Evolutionary conservation across 139 green algal species (phyloP), one percentile per base, ranked within the genome.

Genomic region (Haematococcus lacustris): DNA sequence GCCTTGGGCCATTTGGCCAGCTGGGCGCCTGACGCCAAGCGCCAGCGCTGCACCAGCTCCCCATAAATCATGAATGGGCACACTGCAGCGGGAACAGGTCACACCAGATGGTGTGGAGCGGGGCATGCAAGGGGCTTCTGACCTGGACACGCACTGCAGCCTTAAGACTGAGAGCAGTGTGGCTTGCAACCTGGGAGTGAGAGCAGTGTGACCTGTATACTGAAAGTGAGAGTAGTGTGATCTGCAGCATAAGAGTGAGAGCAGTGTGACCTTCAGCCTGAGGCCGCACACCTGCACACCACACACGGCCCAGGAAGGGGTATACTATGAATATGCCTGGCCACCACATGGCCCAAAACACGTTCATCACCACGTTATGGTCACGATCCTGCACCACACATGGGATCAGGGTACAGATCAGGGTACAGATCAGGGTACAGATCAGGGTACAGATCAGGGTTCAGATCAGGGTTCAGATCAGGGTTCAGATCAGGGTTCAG

Each of bases 1-100:
- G 9, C 43, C 43, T 17, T 53, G 43, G 90, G 90, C 90, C 90
- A 95, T 76, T 91, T 93, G 34, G 78, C 64, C 71, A 95, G 81
- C 66, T 75, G 59, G 3, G 80, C 86, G 1, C 85, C 88, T 3
- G 30, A 41, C n/a, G 75, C 74, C 33, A 81, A 68, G 1, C 85
- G 71, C 85, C 83, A 91, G 34, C 71, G 61, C 82, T 94, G 89
- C 70, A 88, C 79, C 23, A 93, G 47, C 79, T 93, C 88, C 0
- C 89, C 89, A 66, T 88, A 93, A 30, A 91, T 91, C 90, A 96
- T 96, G 75, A 96, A 96, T 59, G 90, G 90, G 74, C 90, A 96
- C 34, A 96, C 79, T 77, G 76, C 57, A 68, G 1, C 13, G 43
- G 9, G 17, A 53, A 9, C 9, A 28, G 43, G 9, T 28, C 43